Base-by-base conservation (phyloP, 1,284 basidiomycete genomes). In the Austroboletus novae-zelandiae region DNA sequence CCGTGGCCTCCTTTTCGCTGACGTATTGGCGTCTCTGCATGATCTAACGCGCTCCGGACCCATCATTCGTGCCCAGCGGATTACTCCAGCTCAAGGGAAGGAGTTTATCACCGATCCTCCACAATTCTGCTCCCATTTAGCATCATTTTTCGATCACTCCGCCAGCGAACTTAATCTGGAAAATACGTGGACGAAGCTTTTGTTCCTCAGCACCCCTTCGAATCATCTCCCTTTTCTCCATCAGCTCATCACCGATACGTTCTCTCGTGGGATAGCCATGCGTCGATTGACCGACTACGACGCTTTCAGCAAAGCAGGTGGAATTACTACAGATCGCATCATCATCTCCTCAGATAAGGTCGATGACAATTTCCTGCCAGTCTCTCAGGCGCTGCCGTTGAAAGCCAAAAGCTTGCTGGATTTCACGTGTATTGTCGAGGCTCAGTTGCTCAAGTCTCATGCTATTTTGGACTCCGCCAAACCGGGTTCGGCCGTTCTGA, bases 341-440 rank as follows among this genome's bases (percentile, higher is more conserved):
- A 56, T 87, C 7, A 70, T 91, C 23, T 73, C 79, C 10, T 68
- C 78, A n/a, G 54, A 48, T n/a, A 77, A 74, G 52, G 65, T 63
- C 0, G 67, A 65, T 17, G 47, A 55, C 29, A 64, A 69, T 17
- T 66, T 67, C 48, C 48, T 78, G 10, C 82, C 86, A 13, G 61
- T 86, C 25, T 73, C 80, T 15, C 57, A 77, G 36, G 59, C 69
- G 8, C 60, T 87, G 11, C 81, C 84, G 17, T 67, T 84, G 39
- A 76, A 75, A n/a, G 61, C 66, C n/a, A 47, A 53, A 0, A 80
- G 81, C n/a, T 70, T 71, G 43, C 74, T 79, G 1, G 85, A 89
- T 65, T 86, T 90, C 64, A 65, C 85, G 40, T 84, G 78, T n/a
- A 68, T 90, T n/a, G 69, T 88, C 18, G 89, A 91, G 51, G 77